Evolutionary conservation across 352 stramenopile species (phyloP), one percentile per base, ranked within the genome.

Genomic region (Globisporangium barbulae): DNA sequence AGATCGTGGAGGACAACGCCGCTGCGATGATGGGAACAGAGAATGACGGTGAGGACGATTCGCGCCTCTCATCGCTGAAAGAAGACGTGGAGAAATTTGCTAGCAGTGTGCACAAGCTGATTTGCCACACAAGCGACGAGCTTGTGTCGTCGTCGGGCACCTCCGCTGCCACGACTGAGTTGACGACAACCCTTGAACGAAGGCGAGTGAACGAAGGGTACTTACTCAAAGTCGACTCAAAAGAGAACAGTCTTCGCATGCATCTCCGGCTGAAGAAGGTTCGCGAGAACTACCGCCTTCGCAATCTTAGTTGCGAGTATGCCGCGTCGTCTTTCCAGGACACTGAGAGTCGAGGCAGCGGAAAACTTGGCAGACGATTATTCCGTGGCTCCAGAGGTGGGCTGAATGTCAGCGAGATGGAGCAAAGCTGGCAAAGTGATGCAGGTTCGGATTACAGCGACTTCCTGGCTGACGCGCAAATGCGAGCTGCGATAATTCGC

Each of bases 191-290:
- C 53, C 9, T 17, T 50, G 49, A 39, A 33, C 10, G n/a, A 50
- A 45, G 17, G 2, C 30, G 52, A 30, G 53, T 61, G 19, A 58
- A 28, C 19, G 74, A 83, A 49, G 75, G 72, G 0, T 60, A 65
- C 45, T n/a, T 89, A 17, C 69, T 78, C 61, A 93, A 95, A 63
- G 75, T 93, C 17, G 72, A 81, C 47, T 85, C 78, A 0, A 75
- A 72, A 42, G 86, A 95, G 56, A 93, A 91, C 64, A 73, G 58
- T 6, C 73, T 82, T n/a, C 83, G 86, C 8, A 95, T 95, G 83
- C 78, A 85, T 28, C 67, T 95, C 37, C 68, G 73, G 2, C 58
- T 94, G 30, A 94, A 93, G 53, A 69, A 63, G 35, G 81, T 91
- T 37, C 71, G 72, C 10, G 76, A 89, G 48, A 79, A 86, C 44